phyloP scores from a whole-genome alignment of 345 rosid genomes.

The Eucalyptus tenuipes region DNA sequence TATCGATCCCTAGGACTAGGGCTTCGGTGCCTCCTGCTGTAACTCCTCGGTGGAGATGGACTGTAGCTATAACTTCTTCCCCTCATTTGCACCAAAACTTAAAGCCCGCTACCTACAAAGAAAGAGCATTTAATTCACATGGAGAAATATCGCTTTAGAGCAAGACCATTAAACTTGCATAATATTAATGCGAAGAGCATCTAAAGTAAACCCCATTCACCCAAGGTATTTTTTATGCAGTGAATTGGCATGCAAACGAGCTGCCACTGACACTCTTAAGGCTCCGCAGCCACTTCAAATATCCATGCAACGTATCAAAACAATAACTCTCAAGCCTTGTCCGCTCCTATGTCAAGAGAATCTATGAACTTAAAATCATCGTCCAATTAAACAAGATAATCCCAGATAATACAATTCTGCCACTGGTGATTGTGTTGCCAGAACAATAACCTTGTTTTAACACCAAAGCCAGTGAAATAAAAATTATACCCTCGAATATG shows the following conservation, averaged over 20 bases:
- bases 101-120: background rate
- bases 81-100: constrained; percentile 28
- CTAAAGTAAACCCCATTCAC: background rate
- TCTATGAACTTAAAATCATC: background rate
- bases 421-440: background rate
- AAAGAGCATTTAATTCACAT: background rate
- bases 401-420: background rate
- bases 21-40: constrained; percentile 48
- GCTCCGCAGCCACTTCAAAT: background rate
- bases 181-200: background rate
- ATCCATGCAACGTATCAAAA: background rate
- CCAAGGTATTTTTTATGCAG: background rate
- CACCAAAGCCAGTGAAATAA: background rate
- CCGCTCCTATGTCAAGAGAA: background rate
- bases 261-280: background rate
- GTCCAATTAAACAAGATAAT: background rate
- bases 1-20: constrained; percentile 57
- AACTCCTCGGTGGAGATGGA: constrained; percentile 71
- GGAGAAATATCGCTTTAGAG: background rate
- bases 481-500: background rate
- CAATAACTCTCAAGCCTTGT: background rate
- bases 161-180: background rate
- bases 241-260: background rate
- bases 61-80: constrained; percentile 79
- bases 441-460: background rate